phyloP scores from a whole-genome alignment of 225 moss, liverwort and hornwort genomes.

The Neckera pumila region DNA sequence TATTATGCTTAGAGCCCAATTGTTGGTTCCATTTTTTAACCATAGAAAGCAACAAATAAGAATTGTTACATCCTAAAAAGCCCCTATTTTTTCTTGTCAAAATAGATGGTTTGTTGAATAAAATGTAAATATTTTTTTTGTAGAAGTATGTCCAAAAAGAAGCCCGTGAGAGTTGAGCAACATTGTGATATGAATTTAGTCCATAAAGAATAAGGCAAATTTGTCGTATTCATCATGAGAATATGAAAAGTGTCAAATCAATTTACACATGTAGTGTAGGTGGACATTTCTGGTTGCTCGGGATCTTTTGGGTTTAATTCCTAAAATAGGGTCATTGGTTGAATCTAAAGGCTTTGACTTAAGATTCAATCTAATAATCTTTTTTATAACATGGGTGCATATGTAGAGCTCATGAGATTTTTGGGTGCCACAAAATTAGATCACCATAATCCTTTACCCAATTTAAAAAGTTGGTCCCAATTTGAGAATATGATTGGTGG shows the following conservation, averaged over 20 bases:
- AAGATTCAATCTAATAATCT: fast-evolving
- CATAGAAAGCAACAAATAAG: not conserved
- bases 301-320: fast-evolving
- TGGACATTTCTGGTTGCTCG: not conserved
- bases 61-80: fast-evolving
- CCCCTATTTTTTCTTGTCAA: too few species aligned
- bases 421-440: fast-evolving
- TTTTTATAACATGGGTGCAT: fast-evolving
- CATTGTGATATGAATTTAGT: not conserved
- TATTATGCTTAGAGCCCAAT: too few species aligned
- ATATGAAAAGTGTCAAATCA: too few species aligned
- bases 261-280: not conserved
- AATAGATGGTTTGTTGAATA: too few species aligned
- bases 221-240: too few species aligned
- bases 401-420: not conserved
- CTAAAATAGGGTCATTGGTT: fast-evolving
- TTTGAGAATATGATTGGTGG: not conserved
- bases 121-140: not conserved
- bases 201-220: not conserved
- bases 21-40: not conserved
- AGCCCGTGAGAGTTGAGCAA: too few species aligned
- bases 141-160: too few species aligned
- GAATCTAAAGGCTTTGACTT: not conserved
- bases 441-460: not conserved
- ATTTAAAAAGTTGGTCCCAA: fast-evolving